Conservation (phyloP, 2,329 filamentous ascomycete species). For the Pseudocercospora pini-densiflorae region DNA sequence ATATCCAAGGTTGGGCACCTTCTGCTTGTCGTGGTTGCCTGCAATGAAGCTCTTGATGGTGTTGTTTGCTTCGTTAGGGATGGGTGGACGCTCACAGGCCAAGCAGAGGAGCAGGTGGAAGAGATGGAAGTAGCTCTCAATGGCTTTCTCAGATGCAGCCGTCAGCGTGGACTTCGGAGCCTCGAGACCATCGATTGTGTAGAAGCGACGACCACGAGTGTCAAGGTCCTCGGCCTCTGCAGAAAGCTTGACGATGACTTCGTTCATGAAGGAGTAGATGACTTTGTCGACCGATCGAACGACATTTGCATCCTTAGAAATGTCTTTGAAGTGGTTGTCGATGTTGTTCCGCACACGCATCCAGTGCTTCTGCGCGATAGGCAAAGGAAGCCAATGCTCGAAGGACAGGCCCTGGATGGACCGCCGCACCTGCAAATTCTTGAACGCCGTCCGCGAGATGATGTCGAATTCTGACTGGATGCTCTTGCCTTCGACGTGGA, state of each 20-base stretch:
- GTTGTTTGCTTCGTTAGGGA: conserved; percentile 22
- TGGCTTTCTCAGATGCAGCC: conserved; percentile 29
- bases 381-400: conserved; percentile 30
- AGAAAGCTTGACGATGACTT: conserved; percentile 28
- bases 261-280: conserved; percentile 33
- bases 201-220: background rate
- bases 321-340: conserved; percentile 10
- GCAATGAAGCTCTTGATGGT: conserved; percentile 23
- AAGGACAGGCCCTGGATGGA: conserved; percentile 29
- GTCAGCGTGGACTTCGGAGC: conserved; percentile 25
- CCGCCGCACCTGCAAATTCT: conserved; percentile 17
- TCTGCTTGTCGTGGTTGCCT: conserved; percentile 25
- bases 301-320: conserved; percentile 10
- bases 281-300: conserved; percentile 22
- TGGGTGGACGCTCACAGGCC: conserved; percentile 21
- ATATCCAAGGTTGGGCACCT: conserved; percentile 29
- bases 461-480: conserved; percentile 33
- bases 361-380: conserved; percentile 30
- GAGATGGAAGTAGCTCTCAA: conserved; percentile 33
- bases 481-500: conserved; percentile 18
- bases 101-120: conserved; percentile 32
- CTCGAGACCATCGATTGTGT: background rate
- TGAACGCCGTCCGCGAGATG: conserved; percentile 28
- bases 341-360: conserved; percentile 15
- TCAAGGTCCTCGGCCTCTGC: conserved; percentile 15